Base-by-base conservation (phyloP, 1,284 basidiomycete species). In the Trichosporon coremiiforme region DNA sequence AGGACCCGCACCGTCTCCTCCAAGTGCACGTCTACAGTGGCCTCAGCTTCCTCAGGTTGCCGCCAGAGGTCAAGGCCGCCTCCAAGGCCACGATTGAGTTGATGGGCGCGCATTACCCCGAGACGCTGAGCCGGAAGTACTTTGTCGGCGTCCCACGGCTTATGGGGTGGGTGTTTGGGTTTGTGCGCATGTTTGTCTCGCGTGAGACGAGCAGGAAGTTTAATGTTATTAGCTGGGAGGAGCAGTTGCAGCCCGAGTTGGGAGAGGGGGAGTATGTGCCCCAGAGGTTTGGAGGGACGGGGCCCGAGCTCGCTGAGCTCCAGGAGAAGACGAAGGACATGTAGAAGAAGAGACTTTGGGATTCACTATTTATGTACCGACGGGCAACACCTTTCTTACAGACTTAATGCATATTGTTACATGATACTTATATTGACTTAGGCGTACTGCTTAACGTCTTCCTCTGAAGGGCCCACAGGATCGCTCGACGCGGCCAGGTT, bases 401-500 rank as follows among this genome's bases (percentile, higher is more conserved):
- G 20, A 53, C 50, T 53, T 53, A 53, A 53, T 53, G 50, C 50
- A 53, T 29, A 45, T 6, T n/a, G 4, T 45, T 45, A 45, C 41
- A 45, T 45, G 17, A 7, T 38, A 13, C 36, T 38, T 13, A 13
- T 36, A 4, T 13, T 17, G 4, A 5, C 35, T 47, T 25, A 90
- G 57, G 89, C 88, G 82, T 87, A 91, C 75, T 84, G 85, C 83
- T 85, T 84, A 25, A 91, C 82, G 79, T 92, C 90, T 69, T 88
- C 88, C 22, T 82, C 83, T 66, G 82, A 85, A 0, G 91, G 91
- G 2, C 91, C 90, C 25, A 78, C 79, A 0, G 90, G 91, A 68
- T 90, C 89, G 66, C 87, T 87, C 67, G 89, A 90, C 6, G 90
- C 90, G 13, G 91, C 91, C 45, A 93, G 86, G 80, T 93, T 92